Conservation (phyloP, 768 basidiomycete species). For the Leucocoprinus birnbaumii region DNA sequence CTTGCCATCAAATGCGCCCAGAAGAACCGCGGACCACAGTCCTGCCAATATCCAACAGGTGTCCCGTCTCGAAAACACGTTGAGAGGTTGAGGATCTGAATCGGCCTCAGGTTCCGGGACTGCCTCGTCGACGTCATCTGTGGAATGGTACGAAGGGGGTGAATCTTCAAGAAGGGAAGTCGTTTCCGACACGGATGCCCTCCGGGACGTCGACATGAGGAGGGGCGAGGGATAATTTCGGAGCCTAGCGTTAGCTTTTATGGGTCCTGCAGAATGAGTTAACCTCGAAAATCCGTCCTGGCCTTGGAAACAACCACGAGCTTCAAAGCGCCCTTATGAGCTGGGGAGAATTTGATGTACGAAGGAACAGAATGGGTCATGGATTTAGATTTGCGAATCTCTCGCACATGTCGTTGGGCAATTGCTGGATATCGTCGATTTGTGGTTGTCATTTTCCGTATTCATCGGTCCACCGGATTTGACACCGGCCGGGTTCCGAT, state of each 20-base stretch:
- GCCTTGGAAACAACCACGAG: conserved; percentile 12
- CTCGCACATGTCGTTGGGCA: conserved; percentile 31
- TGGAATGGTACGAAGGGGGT: conserved; percentile 45
- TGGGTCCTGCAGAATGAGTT: conserved; percentile 1
- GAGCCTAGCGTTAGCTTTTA: conserved; percentile 9
- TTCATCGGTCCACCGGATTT: conserved; percentile 37
- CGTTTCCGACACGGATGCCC: conserved; percentile 48
- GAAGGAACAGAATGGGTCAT: conserved; percentile 29
- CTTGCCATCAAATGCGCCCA: conserved; percentile 83
- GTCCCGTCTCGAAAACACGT: conserved; percentile 50
- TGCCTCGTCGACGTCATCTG: conserved; percentile 34
- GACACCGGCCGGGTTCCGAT: conserved; percentile 31
- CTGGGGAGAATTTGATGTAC: conserved; percentile 19
- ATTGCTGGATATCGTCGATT: conserved; percentile 20
- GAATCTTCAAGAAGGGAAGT: conserved; percentile 53
- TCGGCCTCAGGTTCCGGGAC: conserved; percentile 24
- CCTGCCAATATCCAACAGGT: conserved; percentile 71
- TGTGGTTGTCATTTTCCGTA: conserved; percentile 39
- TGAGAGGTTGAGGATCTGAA: conserved; percentile 29
- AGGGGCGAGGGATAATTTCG: conserved; percentile 13
- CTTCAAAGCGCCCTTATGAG: conserved; percentile 15
- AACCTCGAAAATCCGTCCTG: conserved; percentile 15
- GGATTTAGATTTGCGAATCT: conserved; percentile 34
- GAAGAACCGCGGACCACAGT: conserved; percentile 80
- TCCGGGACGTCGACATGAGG: conserved; percentile 14